Evolutionary conservation across 305 asterid species (phyloP).

Genomic region (Fraxinus sp.): DNA sequence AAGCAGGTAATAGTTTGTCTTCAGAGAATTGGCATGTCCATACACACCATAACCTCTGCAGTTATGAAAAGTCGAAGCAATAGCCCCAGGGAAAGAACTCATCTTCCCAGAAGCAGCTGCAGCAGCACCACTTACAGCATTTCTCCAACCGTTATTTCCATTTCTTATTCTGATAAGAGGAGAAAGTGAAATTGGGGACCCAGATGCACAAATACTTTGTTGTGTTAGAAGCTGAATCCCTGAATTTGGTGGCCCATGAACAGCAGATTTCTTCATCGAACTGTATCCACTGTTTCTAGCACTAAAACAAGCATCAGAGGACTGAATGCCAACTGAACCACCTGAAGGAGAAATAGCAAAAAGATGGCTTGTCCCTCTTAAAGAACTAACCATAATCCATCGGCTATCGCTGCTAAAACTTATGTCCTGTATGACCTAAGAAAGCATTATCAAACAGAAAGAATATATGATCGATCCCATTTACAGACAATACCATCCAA

Average conservation of each 20-base stretch:
- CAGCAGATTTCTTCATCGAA: constrained; percentile 34
- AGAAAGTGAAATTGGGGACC: constrained; percentile 44
- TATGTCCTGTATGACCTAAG: constrained; percentile 89
- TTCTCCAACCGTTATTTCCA: constrained; percentile 67
- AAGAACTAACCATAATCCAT: constrained; percentile 81
- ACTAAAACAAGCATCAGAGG: constrained; percentile 43
- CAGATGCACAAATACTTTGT: constrained; percentile 48
- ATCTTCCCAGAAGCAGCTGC: constrained; percentile 76
- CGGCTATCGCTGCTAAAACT: constrained; percentile 84
- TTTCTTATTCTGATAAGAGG: constrained; percentile 66
- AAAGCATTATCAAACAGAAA: constrained; percentile 16
- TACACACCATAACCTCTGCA: constrained; percentile 40
- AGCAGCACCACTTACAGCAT: constrained; percentile 77
- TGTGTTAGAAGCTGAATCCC: constrained; percentile 51
- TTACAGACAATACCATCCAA: background rate
- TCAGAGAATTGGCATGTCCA: constrained; percentile 38
- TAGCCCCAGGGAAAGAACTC: constrained; percentile 51
- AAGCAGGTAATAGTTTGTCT: constrained; percentile 56
- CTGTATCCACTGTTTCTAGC: constrained; percentile 34
- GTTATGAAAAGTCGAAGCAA: constrained; percentile 67
- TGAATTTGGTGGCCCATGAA: constrained; percentile 40
- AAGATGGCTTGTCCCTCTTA: constrained; percentile 90
- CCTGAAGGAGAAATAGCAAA: constrained; percentile 79
- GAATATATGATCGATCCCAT: background rate
- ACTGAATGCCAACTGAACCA: constrained; percentile 46